Base-by-base conservation (phyloP, 2,329 filamentous ascomycete genomes). In the Purpureocillium takamizusanense region DNA sequence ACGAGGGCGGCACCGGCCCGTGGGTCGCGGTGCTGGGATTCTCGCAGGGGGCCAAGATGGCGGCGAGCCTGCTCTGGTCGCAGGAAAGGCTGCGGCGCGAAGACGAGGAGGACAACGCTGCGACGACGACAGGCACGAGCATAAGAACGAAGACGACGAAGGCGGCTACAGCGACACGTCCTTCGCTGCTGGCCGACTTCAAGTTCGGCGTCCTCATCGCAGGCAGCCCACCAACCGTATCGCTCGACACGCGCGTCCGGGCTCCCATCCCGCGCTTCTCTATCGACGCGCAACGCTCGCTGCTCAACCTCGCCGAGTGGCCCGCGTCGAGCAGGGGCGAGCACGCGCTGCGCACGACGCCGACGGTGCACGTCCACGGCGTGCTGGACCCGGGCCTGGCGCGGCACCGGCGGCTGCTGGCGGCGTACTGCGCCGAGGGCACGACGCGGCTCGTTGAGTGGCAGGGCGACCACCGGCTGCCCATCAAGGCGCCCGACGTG, bases 391-490 rank as follows among this genome's bases (percentile, higher is more conserved):
- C 70, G 0, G 82, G 81, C 0, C 46, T 88, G 35, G 62, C 74
- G 37, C 56, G 76, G 33, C 60, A 63, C 12, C 38, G 51, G 27
- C 39, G 65, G 39, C 51, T 89, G 47, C 51, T 77, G 36, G 56
- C 73, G 8, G 58, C 72, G 37, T 87, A 81, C 54, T 84, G 78
- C 52, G 66, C 75, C 36, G 52, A 63, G 9, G 69, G 65, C 0
- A 74, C 62, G 3, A 62, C 71, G 6, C 67, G 59, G 30, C 44
- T 87, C 33, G 56, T 89, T 1, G 80, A 87, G 55, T 89, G 84
- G 85, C 72, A 85, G 41, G 84, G 82, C 0, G 70, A 68, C 1
- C 85, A 90, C 55, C 63, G 84, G 6, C 65, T 90, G 35, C 81
- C 83, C 2, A 70, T 89, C 42, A 84, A 83, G 64, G 65, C 61